phyloP scores from a whole-genome alignment of 306 rosid genomes.

The Medicago lupulina region DNA sequence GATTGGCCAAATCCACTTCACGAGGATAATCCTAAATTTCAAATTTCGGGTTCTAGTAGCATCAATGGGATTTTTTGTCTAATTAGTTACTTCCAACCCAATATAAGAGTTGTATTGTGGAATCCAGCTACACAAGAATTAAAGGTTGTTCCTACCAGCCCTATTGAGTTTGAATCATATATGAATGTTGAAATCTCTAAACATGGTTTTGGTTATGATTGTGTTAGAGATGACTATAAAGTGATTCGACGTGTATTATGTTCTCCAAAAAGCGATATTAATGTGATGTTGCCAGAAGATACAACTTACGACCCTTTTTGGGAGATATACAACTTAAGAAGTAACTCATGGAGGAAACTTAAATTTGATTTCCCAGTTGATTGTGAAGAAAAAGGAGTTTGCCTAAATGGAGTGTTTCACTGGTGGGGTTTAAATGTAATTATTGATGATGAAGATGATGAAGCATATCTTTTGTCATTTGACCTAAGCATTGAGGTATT shows the following conservation, averaged over 20 bases:
- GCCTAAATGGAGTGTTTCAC: background rate
- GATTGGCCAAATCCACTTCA: too few relatives aligned
- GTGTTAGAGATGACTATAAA: background rate
- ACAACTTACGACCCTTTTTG: background rate
- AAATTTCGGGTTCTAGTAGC: background rate
- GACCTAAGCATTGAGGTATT: background rate
- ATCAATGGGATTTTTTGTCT: background rate
- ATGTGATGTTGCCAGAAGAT: too few relatives aligned
- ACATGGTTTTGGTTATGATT: background rate
- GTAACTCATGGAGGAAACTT: background rate
- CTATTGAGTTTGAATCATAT: background rate
- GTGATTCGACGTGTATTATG: background rate
- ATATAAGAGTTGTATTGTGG: background rate
- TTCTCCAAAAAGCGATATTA: background rate
- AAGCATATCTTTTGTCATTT: background rate
- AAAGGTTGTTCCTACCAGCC: background rate
- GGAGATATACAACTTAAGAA: background rate
- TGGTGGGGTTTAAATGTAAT: background rate
- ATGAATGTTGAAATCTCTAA: too few relatives aligned
- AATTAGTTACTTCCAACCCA: background rate
- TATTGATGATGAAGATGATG: background rate
- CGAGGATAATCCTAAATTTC: background rate
- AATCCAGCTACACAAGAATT: background rate
- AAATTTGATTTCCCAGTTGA: background rate
- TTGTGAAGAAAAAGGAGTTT: background rate